Evolutionary conservation across 192 early-diverging fungal species (phyloP), one percentile per base, ranked within the genome.

Genomic region (Rhizophagus clarus): DNA sequence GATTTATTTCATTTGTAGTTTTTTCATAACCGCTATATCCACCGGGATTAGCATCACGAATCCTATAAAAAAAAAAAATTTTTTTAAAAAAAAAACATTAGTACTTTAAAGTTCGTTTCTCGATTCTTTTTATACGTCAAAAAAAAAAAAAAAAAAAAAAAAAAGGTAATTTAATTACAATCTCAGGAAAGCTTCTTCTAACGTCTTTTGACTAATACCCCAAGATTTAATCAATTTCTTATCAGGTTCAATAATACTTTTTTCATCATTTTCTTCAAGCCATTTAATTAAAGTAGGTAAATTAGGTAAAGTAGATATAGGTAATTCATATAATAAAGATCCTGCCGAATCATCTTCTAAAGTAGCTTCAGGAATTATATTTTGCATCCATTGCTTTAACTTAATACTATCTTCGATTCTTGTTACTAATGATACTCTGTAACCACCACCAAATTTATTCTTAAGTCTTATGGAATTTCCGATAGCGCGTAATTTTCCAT

Each of bases 181-280:
- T 70, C 82, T 83, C 84, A 94, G 85, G 70, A 94, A 94, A n/a
- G 92, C 91, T 45, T 94, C 91, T 82, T 94, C 92, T 34, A 94
- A 81, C 6, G 88, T 88, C 12, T 92, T 91, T 81, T 92, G 89
- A 20, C 86, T 87, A 60, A 94, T 88, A 24, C 91, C 91, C 86
- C 91, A 94, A 24, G 84, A 80, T 75, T 87, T 90, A 34, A 92
- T 80, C 24, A 84, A 66, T 62, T 80, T 81, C 40, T 81, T 78
- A 0, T 71, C 73, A 49, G 82, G 81, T 20, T 71, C 70, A 24
- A 14, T 40, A 12, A 28, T 3, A 40, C 79, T 71, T n/a, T 61
- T 24, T 11, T 73, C 74, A 6, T 76, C 31, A 63, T 71, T 81
- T 34, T 82, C 82, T 47, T 91, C 90, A 22, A 93, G 81, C 86